phyloP scores from a whole-genome alignment of 75 land plant species.

The Pseudotsuga menziesii region DNA sequence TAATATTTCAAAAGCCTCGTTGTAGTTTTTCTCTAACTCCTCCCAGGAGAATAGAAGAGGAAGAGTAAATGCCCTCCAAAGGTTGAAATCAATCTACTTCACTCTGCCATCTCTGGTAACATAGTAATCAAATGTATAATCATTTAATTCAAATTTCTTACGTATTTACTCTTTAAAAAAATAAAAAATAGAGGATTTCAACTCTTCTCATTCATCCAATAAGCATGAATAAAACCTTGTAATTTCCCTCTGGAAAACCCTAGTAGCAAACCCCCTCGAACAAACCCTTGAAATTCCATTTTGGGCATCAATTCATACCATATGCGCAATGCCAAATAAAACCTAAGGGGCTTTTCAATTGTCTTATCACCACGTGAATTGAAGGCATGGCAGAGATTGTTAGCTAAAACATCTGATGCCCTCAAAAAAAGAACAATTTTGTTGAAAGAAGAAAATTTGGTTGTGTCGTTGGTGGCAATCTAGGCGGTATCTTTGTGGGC shows the following conservation, averaged over 20 bases:
- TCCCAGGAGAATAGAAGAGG: conserved; percentile 87
- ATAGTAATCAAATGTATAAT: conserved; percentile 85
- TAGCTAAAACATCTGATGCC: conserved; percentile 67
- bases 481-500: conserved; percentile 91
- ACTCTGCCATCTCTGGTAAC: conserved; percentile 55
- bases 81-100: conserved; percentile 74
- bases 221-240: conserved; percentile 72
- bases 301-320: conserved; percentile 79
- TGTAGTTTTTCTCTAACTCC: conserved; percentile 48
- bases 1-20: background rate
- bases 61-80: conserved; percentile 78
- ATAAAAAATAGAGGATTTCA: conserved; percentile 22
- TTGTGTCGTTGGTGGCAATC: conserved; percentile 60
- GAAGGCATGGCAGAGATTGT: conserved; percentile 77
- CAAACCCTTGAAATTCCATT: conserved; percentile 88
- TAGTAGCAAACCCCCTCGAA: conserved; percentile 34
- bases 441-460: conserved; percentile 59
- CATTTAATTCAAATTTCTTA: conserved; percentile 44
- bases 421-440: conserved; percentile 68
- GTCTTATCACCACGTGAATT: conserved; percentile 59
- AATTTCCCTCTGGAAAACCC: conserved; percentile 86
- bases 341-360: conserved; percentile 24
- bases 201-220: conserved; percentile 27
- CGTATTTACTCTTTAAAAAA: conserved; percentile 51
- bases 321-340: conserved; percentile 73